These are phyloP conservation scores for Erigeron philadelphicus DNA, from an alignment of 140 eudicot species.

Conservation along the genomic window DNA sequence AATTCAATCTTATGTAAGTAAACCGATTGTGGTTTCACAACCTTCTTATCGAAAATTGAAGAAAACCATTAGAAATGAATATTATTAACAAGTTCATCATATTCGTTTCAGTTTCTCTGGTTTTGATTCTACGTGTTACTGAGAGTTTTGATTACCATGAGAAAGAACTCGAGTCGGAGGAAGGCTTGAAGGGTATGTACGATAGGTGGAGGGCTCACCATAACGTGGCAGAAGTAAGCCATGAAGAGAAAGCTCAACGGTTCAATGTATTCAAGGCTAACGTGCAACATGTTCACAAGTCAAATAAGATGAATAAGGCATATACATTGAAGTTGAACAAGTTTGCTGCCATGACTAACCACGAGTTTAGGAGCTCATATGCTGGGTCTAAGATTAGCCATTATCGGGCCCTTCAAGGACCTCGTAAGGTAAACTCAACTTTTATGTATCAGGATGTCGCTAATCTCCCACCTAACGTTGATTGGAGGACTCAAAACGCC, in stretches of 20 bases:
- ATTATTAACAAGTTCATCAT: slow-evolving; percentile 20
- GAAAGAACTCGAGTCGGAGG: slow-evolving; percentile 58
- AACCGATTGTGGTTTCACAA: neutral
- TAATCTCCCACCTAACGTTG: neutral
- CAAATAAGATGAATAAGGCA: slow-evolving; percentile 66
- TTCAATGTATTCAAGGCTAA: slow-evolving; percentile 60
- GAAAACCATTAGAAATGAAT: neutral
- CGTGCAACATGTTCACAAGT: slow-evolving; percentile 43
- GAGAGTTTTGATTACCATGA: slow-evolving; percentile 51
- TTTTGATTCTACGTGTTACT: slow-evolving; percentile 28
- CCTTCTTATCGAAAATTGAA: neutral
- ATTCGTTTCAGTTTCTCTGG: slow-evolving; percentile 35
- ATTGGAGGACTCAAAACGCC: slow-evolving; percentile 29
- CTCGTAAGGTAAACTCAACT: slow-evolving; percentile 8
- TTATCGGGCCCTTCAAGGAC: slow-evolving; percentile 38
- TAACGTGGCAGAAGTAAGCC: neutral
- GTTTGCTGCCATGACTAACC: slow-evolving; percentile 75
- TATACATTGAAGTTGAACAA: slow-evolving; percentile 68
- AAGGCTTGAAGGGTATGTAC: slow-evolving; percentile 52
- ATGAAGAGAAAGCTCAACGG: slow-evolving; percentile 16
- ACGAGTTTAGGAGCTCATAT: slow-evolving; percentile 47
- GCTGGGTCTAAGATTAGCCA: slow-evolving; percentile 55
- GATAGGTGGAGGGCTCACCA: slow-evolving; percentile 80
- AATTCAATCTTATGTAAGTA: neutral
- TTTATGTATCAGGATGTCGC: slow-evolving; percentile 47